Conservation (phyloP, 768 basidiomycete species). For the Xerocomus spinulosus region DNA sequence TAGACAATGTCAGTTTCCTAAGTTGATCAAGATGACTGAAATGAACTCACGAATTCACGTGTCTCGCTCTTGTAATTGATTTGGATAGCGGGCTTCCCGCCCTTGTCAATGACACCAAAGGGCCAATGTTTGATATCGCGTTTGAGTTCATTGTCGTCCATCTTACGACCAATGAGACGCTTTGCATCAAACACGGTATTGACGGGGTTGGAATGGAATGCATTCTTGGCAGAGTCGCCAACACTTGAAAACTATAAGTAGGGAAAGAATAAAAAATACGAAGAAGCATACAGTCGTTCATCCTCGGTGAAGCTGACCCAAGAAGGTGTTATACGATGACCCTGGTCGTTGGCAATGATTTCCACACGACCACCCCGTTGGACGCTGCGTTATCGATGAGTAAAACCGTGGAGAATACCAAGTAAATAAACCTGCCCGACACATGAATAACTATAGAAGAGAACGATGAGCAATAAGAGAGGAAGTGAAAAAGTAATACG, state of each 20-base stretch:
- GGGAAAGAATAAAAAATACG: accelerated
- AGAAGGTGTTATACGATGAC: conserved; percentile 85
- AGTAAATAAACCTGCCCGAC: conserved; percentile 63
- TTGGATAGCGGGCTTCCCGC: conserved; percentile 73
- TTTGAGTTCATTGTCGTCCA: conserved; percentile 74
- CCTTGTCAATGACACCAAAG: conserved; percentile 75
- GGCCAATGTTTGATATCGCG: conserved; percentile 91
- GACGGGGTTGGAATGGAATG: conserved; percentile 82
- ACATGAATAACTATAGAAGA: conserved; percentile 74
- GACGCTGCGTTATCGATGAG: conserved; percentile 45
- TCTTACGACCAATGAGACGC: conserved; percentile 86
- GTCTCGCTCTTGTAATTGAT: conserved; percentile 76
- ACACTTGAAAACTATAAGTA: conserved; percentile 38
- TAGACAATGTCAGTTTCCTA: neutral
- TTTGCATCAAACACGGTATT: conserved; percentile 98
- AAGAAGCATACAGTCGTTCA: conserved; percentile 51
- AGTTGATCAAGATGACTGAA: neutral
- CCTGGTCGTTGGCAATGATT: conserved; percentile 87
- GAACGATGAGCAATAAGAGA: conserved; percentile 14
- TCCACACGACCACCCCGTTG: conserved; percentile 83
- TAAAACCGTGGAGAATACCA: neutral
- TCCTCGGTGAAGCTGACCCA: conserved; percentile 82
- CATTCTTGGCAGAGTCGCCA: conserved; percentile 96
- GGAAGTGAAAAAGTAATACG: conserved; percentile 15
- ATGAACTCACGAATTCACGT: conserved; percentile 71